Evolutionary conservation across 768 basidiomycete genomes (phyloP).

Genomic region (Pleurotus tuoliensis): DNA sequence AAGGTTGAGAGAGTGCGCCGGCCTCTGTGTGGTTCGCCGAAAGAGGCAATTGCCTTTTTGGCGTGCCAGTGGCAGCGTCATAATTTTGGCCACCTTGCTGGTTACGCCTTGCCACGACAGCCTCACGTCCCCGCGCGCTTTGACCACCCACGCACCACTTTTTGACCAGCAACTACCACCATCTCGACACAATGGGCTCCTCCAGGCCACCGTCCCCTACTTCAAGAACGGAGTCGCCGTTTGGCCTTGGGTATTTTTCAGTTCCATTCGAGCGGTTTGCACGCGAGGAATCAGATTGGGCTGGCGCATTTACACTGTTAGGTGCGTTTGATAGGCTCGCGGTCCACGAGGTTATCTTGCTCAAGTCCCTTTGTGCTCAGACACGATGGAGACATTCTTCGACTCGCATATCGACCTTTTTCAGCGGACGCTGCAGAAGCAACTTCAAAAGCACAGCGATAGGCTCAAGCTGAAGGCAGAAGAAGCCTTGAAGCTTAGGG

Average conservation of each 20-base stretch:
- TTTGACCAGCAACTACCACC: neutral
- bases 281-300: slow-evolving; percentile 75
- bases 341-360: neutral
- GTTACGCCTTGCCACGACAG: slow-evolving; percentile 7
- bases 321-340: slow-evolving; percentile 42
- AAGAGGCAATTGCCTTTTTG: slow-evolving; percentile 5
- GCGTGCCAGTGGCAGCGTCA: neutral
- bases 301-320: slow-evolving; percentile 80
- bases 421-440: slow-evolving; percentile 82
- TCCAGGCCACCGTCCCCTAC: slow-evolving; percentile 40
- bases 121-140: neutral
- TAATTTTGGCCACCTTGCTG: slow-evolving; percentile 2
- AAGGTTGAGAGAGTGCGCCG: neutral
- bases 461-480: slow-evolving; percentile 79
- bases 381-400: slow-evolving; percentile 93
- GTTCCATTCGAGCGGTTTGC: slow-evolving; percentile 69
- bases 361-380: slow-evolving; percentile 37
- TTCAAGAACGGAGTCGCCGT: slow-evolving; percentile 19
- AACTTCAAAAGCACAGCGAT: slow-evolving; percentile 85
- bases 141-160: neutral
- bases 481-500: slow-evolving; percentile 69
- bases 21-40: neutral
- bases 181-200: slow-evolving; percentile 27
- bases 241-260: slow-evolving; percentile 56
- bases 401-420: slow-evolving; percentile 84